Percentiles rank a stretch among this genome's conserved stretches.
These are phyloP conservation scores for Clonostachys rosea DNA, from an alignment of 2,329 filamentous ascomycete genomes.

Conservation along the genomic window DNA sequence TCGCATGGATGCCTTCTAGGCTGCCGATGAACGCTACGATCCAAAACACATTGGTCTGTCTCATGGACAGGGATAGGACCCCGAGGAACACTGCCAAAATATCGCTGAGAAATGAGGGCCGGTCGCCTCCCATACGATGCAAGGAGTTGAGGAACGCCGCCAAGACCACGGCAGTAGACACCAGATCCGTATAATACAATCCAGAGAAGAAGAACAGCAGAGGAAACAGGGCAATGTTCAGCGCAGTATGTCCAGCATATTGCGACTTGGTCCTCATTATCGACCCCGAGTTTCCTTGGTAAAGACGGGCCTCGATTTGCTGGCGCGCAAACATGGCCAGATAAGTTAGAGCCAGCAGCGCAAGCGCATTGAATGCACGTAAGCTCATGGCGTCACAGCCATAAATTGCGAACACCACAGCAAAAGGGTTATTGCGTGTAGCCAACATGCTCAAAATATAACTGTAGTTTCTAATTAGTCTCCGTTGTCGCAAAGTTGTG, in stretches of 20 bases:
- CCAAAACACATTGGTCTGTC: slow-evolving; percentile 98
- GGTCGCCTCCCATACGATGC: slow-evolving; percentile 27
- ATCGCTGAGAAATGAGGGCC: slow-evolving; percentile 28
- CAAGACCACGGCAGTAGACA: slow-evolving; percentile 74
- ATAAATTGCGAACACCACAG: slow-evolving; percentile 5
- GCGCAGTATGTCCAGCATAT: slow-evolving; percentile 53
- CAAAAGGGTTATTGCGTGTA: background rate
- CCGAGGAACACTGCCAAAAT: slow-evolving; percentile 51
- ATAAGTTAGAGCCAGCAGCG: slow-evolving; percentile 29
- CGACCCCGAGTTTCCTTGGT: slow-evolving; percentile 4
- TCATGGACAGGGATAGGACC: slow-evolving; percentile 64
- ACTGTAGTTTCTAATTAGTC: too few relatives aligned
- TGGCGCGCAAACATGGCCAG: slow-evolving; percentile 47
- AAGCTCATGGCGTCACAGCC: slow-evolving; percentile 27
- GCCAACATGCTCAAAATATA: too few relatives aligned
- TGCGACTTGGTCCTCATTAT: slow-evolving; percentile 18
- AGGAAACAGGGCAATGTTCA: slow-evolving; percentile 84
- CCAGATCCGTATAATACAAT: slow-evolving; percentile 90
- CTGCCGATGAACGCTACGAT: slow-evolving; percentile 73
- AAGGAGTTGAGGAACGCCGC: slow-evolving; percentile 59
- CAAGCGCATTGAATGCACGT: slow-evolving; percentile 41
- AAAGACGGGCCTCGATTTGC: slow-evolving; percentile 39
- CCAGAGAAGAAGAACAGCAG: slow-evolving; percentile 94
- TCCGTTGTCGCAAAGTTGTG: too few relatives aligned
- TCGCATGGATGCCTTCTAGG: slow-evolving; percentile 45